phyloP scores from a whole-genome alignment of 2,329 filamentous ascomycete genomes.

The Sclerotiophoma versabilis region DNA sequence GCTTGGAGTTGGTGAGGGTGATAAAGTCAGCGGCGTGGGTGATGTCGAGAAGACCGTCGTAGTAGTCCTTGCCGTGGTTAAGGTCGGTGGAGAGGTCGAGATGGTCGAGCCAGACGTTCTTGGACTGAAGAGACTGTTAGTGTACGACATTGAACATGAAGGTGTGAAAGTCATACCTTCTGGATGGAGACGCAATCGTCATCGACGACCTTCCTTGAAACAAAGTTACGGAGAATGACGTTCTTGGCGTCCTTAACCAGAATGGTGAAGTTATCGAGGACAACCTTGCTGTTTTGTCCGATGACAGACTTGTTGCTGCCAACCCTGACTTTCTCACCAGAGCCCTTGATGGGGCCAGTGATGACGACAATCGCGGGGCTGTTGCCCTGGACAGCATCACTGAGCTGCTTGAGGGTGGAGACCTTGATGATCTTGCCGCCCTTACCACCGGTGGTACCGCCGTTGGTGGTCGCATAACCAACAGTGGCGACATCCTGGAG shows the following conservation, averaged over 20 bases:
- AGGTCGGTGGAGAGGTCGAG: slow-evolving; percentile 68
- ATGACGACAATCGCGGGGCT: slow-evolving; percentile 57
- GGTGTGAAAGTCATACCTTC: slow-evolving; percentile 28
- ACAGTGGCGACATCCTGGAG: slow-evolving; percentile 37
- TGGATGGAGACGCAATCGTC: slow-evolving; percentile 63
- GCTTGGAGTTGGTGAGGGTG: slow-evolving; percentile 61
- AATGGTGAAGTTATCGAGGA: slow-evolving; percentile 57
- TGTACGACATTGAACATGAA: slow-evolving; percentile 49
- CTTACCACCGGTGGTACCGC: slow-evolving; percentile 50
- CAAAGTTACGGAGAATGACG: slow-evolving; percentile 65
- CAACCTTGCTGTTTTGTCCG: slow-evolving; percentile 56
- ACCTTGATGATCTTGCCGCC: slow-evolving; percentile 48
- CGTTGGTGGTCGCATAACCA: slow-evolving; percentile 46
- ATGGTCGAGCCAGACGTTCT: slow-evolving; percentile 72
- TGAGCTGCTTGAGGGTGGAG: slow-evolving; percentile 49
- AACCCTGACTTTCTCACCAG: slow-evolving; percentile 53
- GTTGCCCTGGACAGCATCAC: slow-evolving; percentile 54
- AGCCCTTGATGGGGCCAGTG: slow-evolving; percentile 54
- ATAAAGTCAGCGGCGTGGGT: slow-evolving; percentile 70
- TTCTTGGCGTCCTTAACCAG: slow-evolving; percentile 59
- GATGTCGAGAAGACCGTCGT: slow-evolving; percentile 71
- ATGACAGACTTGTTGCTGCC: slow-evolving; percentile 60
- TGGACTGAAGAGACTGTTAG: slow-evolving; percentile 33
- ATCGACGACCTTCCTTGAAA: slow-evolving; percentile 58
- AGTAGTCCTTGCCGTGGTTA: slow-evolving; percentile 71